Evolutionary conservation across 495 filamentous ascomycete genomes (phyloP), one percentile per base, ranked within the genome.

Genomic region (Pyrenopolyporus hunteri): DNA sequence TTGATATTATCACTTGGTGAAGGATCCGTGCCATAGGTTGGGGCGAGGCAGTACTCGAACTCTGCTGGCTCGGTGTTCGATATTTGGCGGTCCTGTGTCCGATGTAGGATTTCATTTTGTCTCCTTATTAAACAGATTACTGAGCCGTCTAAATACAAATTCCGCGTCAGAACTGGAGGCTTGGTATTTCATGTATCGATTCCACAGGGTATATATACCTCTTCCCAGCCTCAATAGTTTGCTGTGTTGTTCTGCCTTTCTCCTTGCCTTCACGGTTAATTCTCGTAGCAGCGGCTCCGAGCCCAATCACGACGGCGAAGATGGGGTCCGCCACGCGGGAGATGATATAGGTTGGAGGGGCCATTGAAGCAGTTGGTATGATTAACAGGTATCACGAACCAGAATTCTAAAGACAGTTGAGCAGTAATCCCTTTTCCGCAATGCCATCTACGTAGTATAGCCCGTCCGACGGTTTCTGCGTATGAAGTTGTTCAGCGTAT

Each of bases 191-290:
- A 47, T 14, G n/a, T n/a, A 4, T 26, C 2, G n/a, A n/a, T n/a
- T n/a, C n/a, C n/a, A 49, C 32, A 16, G 17, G 20, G 20, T 13
- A 10, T 31, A 50, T 62, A 16, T 77, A 84, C 82, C 79, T 76
- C 20, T 79, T 74, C 17, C 49, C 65, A 31, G 75, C 73, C 46
- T 83, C 75, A 9, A 86, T 46, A 0, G 80, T 85, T 55, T 89
- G 68, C 32, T 74, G 66, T 6, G 76, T 78, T 11, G 70, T 81
- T 50, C 68, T 80, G 36, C 87, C 87, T 47, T 85, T 82, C 57
- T 90, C 89, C 58, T 81, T 85, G 69, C 94, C 89, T 68, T 98
- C 94, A 19, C 92, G 89, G 63, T 87, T 89, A 71, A 98, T 87
- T 59, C 89, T 79, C 22, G 81, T 74, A n/a, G 75, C 76, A 7